Evolutionary conservation across 2,329 filamentous ascomycete genomes (phyloP), one percentile per base, ranked within the genome.

Genomic region (Aureobasidium sp.): DNA sequence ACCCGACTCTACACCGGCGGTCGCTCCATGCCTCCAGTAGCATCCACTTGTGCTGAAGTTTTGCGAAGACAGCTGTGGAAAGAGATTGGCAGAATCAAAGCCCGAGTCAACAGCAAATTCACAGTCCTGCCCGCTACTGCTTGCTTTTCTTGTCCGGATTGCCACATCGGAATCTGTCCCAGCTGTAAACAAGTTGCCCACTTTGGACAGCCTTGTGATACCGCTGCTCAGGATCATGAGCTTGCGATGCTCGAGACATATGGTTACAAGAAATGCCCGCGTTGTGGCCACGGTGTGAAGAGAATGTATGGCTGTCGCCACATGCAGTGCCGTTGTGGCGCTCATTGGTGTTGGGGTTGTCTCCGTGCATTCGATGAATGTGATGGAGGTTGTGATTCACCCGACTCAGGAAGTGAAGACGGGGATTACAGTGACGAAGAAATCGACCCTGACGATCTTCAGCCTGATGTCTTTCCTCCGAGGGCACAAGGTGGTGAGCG

Each of bases 311-410:
- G 80, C 7, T 82, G 80, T 65, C 67, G 68, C 37, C 77, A 80
- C 54, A 76, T 82, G 65, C 68, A 73, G 58, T 82, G 80, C 61
- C 68, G 71, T 14, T 82, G 80, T 60, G 78, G 79, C 13, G 77
- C 77, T 9, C 75, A 80, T 55, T 82, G 77, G 68, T 82, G 80
- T 67, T 82, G 76, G 73, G 65, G 66, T 8, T 82, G 80, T 60
- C 61, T 70, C 39, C 53, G 65, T 30, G 66, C 71, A 0, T 71
- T 74, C 5, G 67, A 74, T 3, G 63, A 69, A 1, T 78, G 75
- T 59, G 63, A 68, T 29, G 64, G 62, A n/a, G 68, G 70, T 16
- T 64, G 68, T 9, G 66, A 45, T 13, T 34, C 42, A 4, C 32
- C 30, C 7, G 30, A 25, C n/a, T 32, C 54, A 3, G 44, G 49